phyloP scores from a whole-genome alignment of 2,329 filamentous ascomycete species.

The Ceratocystis lukuohia region DNA sequence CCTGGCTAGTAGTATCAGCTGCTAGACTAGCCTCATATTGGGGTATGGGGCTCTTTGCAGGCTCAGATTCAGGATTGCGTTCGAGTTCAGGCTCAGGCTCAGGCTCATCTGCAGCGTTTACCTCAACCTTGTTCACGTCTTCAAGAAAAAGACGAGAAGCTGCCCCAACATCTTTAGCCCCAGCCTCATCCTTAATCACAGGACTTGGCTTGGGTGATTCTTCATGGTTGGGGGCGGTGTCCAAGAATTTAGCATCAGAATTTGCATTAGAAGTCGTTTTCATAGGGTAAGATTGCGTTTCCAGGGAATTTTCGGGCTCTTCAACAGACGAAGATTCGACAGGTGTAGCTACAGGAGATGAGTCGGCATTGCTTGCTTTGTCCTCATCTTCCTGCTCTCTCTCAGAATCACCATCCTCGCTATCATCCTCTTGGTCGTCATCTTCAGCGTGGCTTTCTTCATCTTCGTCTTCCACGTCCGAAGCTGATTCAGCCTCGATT shows the following conservation, averaged over 20 bases:
- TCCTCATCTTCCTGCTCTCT: not conserved
- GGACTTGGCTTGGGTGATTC: not conserved
- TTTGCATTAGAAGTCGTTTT: not conserved
- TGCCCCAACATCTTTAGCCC: not conserved
- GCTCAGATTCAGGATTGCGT: not conserved
- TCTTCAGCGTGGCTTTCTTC: not conserved
- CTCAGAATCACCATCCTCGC: not conserved
- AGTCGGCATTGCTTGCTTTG: not conserved
- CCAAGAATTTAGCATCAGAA: not conserved
- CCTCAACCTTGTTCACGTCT: not conserved
- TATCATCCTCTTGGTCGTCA: not conserved
- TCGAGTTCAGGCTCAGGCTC: not conserved
- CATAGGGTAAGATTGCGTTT: not conserved
- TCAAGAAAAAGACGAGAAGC: not conserved
- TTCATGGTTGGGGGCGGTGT: not conserved
- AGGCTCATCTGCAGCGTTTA: not conserved
- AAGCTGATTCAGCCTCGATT: not conserved
- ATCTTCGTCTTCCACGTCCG: not conserved
- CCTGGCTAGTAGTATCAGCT: not conserved
- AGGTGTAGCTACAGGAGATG: not conserved
- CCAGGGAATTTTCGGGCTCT: not conserved
- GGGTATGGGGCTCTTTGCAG: no score
- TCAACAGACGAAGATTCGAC: not conserved
- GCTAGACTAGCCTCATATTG: not conserved
- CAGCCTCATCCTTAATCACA: not conserved